Conservation (phyloP, 495 filamentous ascomycete species). For the Recurvomyces mirabilis region DNA sequence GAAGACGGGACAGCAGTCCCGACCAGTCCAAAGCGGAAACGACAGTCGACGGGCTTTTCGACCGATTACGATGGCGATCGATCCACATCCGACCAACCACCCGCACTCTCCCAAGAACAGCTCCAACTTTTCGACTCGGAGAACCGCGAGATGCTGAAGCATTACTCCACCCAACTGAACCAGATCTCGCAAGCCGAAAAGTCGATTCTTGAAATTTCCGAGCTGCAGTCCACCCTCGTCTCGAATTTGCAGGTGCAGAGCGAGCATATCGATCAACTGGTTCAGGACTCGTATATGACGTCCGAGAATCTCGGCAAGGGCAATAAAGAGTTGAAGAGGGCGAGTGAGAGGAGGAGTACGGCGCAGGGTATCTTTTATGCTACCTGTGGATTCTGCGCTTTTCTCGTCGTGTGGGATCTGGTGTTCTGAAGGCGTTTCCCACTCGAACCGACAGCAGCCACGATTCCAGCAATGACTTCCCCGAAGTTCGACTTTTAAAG, state of each 20-base stretch:
- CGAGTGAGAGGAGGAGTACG: conserved; percentile 66
- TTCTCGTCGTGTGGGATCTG: conserved; percentile 87
- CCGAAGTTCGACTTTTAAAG: too few relatives aligned
- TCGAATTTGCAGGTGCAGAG: conserved; percentile 74
- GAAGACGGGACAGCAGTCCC: too few relatives aligned
- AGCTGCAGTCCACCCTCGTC: conserved; percentile 79
- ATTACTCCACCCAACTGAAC: conserved; percentile 81
- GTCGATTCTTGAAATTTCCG: conserved; percentile 83
- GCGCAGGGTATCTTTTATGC: conserved; percentile 84
- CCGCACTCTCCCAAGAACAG: conserved; percentile 67
- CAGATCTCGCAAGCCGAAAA: conserved; percentile 90
- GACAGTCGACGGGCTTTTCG: not conserved
- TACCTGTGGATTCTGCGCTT: conserved; percentile 66
- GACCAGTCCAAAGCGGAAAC: conserved; percentile 1
- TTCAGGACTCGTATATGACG: conserved; percentile 71
- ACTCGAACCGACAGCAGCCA: too few relatives aligned
- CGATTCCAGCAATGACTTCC: too few relatives aligned
- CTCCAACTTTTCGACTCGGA: conserved; percentile 86
- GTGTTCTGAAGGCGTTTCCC: too few relatives aligned
- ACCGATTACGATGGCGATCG: not conserved
- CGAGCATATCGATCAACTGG: conserved; percentile 74
- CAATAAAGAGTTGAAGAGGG: conserved; percentile 83
- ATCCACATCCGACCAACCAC: conserved; percentile 18
- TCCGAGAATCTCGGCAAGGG: conserved; percentile 77
- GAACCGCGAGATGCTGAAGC: conserved; percentile 81